Percentiles rank a stretch among this genome's conserved stretches.
Conservation (phyloP, 257 asterid species). For the Solanum bulbocastanum region DNA sequence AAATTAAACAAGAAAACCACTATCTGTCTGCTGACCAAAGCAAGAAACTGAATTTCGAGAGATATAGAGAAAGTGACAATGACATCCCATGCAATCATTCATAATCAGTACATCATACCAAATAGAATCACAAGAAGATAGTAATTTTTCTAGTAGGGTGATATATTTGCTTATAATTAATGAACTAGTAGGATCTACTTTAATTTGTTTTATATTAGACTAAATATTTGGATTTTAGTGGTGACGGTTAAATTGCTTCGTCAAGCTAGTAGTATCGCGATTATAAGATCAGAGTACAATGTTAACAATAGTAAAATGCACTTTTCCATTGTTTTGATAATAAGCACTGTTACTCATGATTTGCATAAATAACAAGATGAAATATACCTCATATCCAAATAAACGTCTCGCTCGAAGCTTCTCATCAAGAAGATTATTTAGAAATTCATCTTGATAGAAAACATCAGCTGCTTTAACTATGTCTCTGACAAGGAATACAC, state of each 20-base stretch:
- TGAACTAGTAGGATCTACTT: not conserved
- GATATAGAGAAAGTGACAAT: not conserved
- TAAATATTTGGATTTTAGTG: not conserved
- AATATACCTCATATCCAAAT: constrained; percentile 45
- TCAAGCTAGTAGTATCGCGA: not conserved
- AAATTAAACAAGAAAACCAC: not conserved
- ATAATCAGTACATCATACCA: not conserved
- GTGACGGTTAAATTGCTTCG: not conserved
- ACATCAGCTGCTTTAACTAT: constrained; percentile 57
- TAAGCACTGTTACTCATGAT: not conserved
- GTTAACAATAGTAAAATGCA: not conserved
- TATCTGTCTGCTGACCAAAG: not conserved
- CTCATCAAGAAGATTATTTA: constrained; percentile 23
- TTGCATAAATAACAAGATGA: not conserved
- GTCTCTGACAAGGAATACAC: constrained; percentile 72
- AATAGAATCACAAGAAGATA: not conserved
- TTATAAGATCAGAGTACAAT: not conserved
- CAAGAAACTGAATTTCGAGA: not conserved
- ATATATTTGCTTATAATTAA: not conserved
- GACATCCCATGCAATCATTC: not conserved
- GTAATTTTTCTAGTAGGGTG: not conserved
- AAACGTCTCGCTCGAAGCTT: constrained; percentile 14
- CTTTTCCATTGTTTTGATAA: not conserved
- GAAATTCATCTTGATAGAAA: constrained; percentile 51
- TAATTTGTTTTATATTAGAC: not conserved